These are phyloP conservation scores for Mycogone perniciosa DNA, from an alignment of 2,329 filamentous ascomycete genomes.

Conservation along the genomic window DNA sequence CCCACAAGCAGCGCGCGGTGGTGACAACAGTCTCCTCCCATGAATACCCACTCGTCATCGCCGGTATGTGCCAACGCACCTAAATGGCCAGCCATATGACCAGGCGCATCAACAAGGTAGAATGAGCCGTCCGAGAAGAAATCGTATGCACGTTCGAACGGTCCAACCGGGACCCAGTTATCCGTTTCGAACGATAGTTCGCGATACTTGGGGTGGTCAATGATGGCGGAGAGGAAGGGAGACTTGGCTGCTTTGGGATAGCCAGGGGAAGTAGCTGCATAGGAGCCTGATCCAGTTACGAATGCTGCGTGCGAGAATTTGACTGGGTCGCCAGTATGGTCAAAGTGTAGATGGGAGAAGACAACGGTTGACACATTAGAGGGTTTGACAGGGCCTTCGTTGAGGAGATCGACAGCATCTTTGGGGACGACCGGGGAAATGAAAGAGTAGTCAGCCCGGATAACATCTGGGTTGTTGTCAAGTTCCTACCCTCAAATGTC, in stretches of 20 bases:
- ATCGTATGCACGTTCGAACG: conserved; percentile 1
- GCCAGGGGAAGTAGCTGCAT: not conserved
- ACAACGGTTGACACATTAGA: not conserved
- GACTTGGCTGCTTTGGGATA: not conserved
- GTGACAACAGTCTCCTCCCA: conserved; percentile 6
- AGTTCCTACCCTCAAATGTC: not conserved
- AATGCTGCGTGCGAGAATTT: conserved; percentile 1
- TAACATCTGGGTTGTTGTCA: not conserved
- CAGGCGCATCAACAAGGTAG: conserved; percentile 2
- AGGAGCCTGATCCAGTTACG: conserved; percentile 1
- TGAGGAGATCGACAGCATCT: conserved; percentile 1
- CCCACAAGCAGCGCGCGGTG: conserved; percentile 1
- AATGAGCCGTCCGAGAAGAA: conserved; percentile 1
- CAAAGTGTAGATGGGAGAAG: conserved; percentile 5
- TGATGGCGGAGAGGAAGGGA: not conserved
- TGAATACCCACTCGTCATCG: not conserved
- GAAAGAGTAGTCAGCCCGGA: conserved; percentile 1
- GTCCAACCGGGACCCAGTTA: conserved; percentile 3
- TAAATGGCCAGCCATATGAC: conserved; percentile 3
- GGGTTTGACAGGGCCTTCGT: not conserved
- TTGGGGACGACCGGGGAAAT: conserved; percentile 2
- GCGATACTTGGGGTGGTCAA: conserved; percentile 1
- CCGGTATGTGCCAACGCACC: not conserved
- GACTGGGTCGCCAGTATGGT: conserved; percentile 2
- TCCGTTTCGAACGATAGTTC: conserved; percentile 5